Percentiles rank a stretch among this genome's conserved stretches.
phyloP scores from a whole-genome alignment of 129 eudicot genomes.

The Apium graveolens region DNA sequence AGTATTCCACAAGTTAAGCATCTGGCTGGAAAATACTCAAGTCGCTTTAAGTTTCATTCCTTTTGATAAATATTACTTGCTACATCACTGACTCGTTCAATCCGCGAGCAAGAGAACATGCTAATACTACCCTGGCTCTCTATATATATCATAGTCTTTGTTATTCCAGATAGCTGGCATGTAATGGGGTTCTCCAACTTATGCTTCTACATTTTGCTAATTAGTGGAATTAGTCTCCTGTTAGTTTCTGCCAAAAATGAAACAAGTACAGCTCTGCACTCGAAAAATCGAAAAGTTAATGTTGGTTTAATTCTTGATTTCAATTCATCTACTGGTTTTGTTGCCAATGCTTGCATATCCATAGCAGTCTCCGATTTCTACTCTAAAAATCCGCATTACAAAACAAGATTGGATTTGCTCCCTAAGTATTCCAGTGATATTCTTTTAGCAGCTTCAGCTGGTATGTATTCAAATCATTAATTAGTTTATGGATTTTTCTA shows the following conservation, averaged over 20 bases:
- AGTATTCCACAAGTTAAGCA: not conserved
- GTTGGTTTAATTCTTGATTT: slow-evolving; percentile 24
- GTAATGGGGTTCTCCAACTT: not conserved
- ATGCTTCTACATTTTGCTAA: not conserved
- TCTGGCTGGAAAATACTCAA: not conserved
- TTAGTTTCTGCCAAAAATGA: not conserved
- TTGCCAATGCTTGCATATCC: slow-evolving; percentile 12
- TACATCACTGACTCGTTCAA: not conserved
- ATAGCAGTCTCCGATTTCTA: slow-evolving; percentile 22
- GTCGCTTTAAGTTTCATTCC: not conserved
- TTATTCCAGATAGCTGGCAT: not conserved
- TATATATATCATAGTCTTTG: not conserved
- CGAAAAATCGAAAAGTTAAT: not conserved
- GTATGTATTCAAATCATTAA: slow-evolving; percentile 10
- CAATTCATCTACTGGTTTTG: slow-evolving; percentile 12
- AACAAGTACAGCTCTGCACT: not conserved
- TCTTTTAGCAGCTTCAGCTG: slow-evolving; percentile 23
- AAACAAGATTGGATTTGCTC: slow-evolving; percentile 12
- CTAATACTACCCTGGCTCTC: not conserved
- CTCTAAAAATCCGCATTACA: slow-evolving; percentile 7
- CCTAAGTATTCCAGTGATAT: slow-evolving; percentile 7
- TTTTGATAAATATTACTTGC: not conserved
- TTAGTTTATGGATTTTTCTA: too few relatives aligned
- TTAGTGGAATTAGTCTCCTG: not conserved
- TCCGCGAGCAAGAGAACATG: not conserved